These are phyloP conservation scores for Diplodia scrobiculata DNA, from an alignment of 2,329 filamentous ascomycete species.

Conservation along the genomic window DNA sequence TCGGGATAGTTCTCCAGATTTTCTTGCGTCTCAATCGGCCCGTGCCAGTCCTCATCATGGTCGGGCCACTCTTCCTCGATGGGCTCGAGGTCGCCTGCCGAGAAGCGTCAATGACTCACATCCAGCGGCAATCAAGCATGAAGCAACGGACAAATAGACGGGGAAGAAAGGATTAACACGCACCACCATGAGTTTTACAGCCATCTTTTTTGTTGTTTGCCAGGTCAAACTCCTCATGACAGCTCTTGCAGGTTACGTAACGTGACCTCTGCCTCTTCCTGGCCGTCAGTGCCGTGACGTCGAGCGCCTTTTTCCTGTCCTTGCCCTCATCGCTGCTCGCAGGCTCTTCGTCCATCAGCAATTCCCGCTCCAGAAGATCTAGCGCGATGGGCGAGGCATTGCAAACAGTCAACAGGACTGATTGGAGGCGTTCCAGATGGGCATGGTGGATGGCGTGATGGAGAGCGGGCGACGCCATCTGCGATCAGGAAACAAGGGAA, in stretches of 20 bases:
- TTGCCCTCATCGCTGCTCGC: neutral
- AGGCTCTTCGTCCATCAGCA: neutral
- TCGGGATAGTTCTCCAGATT: neutral
- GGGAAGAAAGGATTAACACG: neutral
- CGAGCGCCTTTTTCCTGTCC: no score
- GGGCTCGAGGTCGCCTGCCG: neutral
- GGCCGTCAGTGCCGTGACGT: neutral
- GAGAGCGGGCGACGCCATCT: neutral
- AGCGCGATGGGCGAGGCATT: neutral
- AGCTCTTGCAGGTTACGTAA: neutral
- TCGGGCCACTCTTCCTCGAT: neutral
- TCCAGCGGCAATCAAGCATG: no score
- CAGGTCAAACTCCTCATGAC: slow-evolving; percentile 1
- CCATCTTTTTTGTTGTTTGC: neutral
- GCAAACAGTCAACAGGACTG: neutral
- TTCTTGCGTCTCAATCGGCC: neutral
- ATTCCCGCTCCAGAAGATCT: neutral
- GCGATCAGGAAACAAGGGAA: no score
- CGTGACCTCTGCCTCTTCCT: slow-evolving; percentile 1
- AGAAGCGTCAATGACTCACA: neutral
- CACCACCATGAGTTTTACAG: neutral
- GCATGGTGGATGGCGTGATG: neutral
- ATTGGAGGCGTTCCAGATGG: neutral
- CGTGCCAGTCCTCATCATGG: neutral
- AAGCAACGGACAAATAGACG: no score